Percentiles rank a stretch among this genome's conserved stretches.
phyloP scores from a whole-genome alignment of 1,284 basidiomycete species.

The Apiotrichum porosum region DNA sequence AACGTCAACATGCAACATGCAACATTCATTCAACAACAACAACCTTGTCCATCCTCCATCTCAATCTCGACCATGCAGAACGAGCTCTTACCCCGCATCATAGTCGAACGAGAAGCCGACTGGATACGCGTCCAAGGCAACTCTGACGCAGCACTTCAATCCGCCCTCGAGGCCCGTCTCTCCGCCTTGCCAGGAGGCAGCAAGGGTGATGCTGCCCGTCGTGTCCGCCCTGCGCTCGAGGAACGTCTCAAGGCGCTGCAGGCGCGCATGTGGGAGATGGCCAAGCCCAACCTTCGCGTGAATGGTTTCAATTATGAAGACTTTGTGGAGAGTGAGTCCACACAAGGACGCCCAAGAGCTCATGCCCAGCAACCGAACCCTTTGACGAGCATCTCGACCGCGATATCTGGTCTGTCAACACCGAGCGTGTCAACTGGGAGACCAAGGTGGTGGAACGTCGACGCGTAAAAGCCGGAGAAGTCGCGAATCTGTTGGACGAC shows the following conservation, averaged over 20 bases:
- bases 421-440: constrained; percentile 63
- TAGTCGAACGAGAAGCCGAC: constrained; percentile 38
- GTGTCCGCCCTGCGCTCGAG: constrained; percentile 37
- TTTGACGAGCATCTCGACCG: constrained; percentile 76
- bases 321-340: constrained; percentile 51
- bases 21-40: not conserved
- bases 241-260: constrained; percentile 31
- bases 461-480: constrained; percentile 56
- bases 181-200: constrained; percentile 36
- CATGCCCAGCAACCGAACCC: constrained; percentile 63
- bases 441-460: constrained; percentile 61
- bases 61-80: constrained; percentile 15
- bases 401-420: constrained; percentile 63
- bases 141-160: constrained; percentile 21
- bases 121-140: constrained; percentile 43
- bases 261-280: constrained; percentile 53
- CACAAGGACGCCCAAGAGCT: too few species aligned
- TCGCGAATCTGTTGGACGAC: constrained; percentile 54
- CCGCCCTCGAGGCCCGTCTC: constrained; percentile 32
- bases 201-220: constrained; percentile 26
- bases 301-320: constrained; percentile 73
- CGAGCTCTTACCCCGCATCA: constrained; percentile 14
- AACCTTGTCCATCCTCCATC: too few species aligned
- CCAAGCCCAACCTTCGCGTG: constrained; percentile 66
- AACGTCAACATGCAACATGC: too few species aligned